Evolutionary conservation across 2,329 filamentous ascomycete genomes (phyloP).

Genomic region (Tolypocladium guangdongense): DNA sequence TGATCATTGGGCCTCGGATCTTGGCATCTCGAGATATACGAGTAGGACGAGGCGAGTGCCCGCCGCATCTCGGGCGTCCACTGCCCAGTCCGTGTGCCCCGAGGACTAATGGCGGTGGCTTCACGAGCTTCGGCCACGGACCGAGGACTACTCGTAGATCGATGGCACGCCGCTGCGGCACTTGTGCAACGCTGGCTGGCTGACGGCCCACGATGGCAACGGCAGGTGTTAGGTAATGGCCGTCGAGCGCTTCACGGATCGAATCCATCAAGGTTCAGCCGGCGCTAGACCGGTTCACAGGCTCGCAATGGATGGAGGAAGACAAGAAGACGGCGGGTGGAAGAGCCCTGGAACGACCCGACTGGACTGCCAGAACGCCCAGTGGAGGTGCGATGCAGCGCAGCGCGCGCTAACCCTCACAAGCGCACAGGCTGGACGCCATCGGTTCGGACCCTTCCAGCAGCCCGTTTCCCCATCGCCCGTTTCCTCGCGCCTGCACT

Average conservation of each 20-base stretch:
- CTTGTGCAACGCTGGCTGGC: not conserved
- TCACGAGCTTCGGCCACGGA: not conserved
- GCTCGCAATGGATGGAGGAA: not conserved
- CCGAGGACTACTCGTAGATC: no score
- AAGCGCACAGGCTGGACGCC: not conserved
- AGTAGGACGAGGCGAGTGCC: not conserved
- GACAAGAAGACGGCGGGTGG: not conserved
- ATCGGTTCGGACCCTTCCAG: no score
- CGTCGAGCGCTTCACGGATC: no score
- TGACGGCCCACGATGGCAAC: not conserved
- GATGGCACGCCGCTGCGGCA: no score
- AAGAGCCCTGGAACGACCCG: not conserved
- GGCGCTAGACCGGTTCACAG: no score
- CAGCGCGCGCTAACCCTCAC: not conserved
- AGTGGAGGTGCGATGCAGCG: not conserved
- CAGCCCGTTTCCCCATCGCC: not conserved
- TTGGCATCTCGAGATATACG: conserved; percentile 2
- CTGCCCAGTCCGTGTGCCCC: not conserved
- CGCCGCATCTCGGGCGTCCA: not conserved
- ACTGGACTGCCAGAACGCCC: not conserved
- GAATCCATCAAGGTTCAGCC: not conserved
- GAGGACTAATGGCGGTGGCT: not conserved
- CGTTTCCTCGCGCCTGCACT: no score
- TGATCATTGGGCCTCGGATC: conserved; percentile 1
- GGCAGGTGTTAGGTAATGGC: not conserved